Percentiles rank a stretch among this genome's conserved stretches.
Conservation (phyloP, 768 basidiomycete species). For the Boletus rubescentipes region DNA sequence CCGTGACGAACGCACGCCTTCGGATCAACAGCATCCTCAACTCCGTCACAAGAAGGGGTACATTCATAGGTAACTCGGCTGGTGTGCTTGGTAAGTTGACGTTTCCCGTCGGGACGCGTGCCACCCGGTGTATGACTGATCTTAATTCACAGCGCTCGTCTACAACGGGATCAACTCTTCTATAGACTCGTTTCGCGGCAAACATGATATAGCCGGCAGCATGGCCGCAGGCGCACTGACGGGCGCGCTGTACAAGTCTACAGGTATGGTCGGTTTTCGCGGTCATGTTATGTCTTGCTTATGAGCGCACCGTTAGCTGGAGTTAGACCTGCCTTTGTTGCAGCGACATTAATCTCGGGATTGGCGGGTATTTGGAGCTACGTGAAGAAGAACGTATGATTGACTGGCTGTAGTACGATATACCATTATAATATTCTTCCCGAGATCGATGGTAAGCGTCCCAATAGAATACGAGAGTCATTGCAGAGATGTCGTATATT, state of each 20-base stretch:
- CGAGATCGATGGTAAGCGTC: slow-evolving; percentile 25
- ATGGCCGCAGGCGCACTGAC: slow-evolving; percentile 91
- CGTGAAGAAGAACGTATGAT: slow-evolving; percentile 87
- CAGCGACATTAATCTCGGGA: slow-evolving; percentile 86
- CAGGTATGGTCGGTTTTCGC: slow-evolving; percentile 61
- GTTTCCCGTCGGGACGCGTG: slow-evolving; percentile 30
- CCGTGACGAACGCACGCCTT: slow-evolving; percentile 80
- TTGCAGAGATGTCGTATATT: slow-evolving; percentile 28
- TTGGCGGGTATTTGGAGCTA: slow-evolving; percentile 93
- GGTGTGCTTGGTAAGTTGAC: slow-evolving; percentile 87
- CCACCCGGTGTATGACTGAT: slow-evolving; percentile 37
- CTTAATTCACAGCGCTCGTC: slow-evolving; percentile 66
- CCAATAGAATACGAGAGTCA: slow-evolving; percentile 25
- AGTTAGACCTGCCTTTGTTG: slow-evolving; percentile 82
- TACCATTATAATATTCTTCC: slow-evolving; percentile 43
- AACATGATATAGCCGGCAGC: slow-evolving; percentile 88
- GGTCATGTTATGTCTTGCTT: slow-evolving; percentile 38
- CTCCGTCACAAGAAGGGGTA: slow-evolving; percentile 94
- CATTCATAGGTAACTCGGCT: slow-evolving; percentile 97
- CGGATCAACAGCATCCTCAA: slow-evolving; percentile 97
- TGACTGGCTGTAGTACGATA: slow-evolving; percentile 39
- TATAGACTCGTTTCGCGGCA: slow-evolving; percentile 84
- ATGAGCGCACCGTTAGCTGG: slow-evolving; percentile 65
- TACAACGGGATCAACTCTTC: slow-evolving; percentile 97
- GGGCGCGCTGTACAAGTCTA: slow-evolving; percentile 90